These are phyloP conservation scores for Neurospora tetraspora DNA, from an alignment of 495 filamentous ascomycete species.

Conservation along the genomic window DNA sequence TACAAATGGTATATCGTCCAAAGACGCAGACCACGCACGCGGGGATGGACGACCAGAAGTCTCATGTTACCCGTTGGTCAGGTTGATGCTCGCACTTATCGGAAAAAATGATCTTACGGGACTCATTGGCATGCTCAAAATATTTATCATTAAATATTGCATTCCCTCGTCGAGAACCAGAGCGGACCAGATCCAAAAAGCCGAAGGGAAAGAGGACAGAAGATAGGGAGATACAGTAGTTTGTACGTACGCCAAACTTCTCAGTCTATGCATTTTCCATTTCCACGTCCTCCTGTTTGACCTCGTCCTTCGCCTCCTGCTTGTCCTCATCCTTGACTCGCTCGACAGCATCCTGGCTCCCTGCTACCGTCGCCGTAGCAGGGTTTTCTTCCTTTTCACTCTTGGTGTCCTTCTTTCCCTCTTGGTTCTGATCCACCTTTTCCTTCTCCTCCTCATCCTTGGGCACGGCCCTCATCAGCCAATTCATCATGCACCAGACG, in stretches of 20 bases:
- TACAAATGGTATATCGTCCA: not conserved
- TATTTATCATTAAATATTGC: not conserved
- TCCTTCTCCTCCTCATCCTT: constrained; percentile 16
- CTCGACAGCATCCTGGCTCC: not conserved
- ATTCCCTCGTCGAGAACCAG: not conserved
- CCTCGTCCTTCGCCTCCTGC: constrained; percentile 22
- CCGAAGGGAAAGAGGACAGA: not conserved
- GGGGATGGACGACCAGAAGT: not conserved
- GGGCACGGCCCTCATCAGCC: constrained; percentile 43
- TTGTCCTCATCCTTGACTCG: constrained; percentile 32
- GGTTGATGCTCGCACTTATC: not conserved
- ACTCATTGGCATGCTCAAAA: not conserved
- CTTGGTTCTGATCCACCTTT: not conserved
- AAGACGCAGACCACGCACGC: not conserved
- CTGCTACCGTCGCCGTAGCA: not conserved
- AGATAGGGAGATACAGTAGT: not conserved
- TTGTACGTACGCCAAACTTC: not conserved
- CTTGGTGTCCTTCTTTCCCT: not conserved
- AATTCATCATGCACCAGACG: constrained; percentile 69
- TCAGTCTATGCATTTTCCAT: constrained; percentile 23
- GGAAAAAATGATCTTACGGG: too few relatives aligned
- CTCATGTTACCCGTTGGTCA: not conserved
- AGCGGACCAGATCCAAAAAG: not conserved
- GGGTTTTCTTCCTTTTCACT: not conserved
- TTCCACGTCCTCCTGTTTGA: constrained; percentile 19